Evolutionary conservation across 768 basidiomycete genomes (phyloP).

Genomic region (Mycena epipterygia): DNA sequence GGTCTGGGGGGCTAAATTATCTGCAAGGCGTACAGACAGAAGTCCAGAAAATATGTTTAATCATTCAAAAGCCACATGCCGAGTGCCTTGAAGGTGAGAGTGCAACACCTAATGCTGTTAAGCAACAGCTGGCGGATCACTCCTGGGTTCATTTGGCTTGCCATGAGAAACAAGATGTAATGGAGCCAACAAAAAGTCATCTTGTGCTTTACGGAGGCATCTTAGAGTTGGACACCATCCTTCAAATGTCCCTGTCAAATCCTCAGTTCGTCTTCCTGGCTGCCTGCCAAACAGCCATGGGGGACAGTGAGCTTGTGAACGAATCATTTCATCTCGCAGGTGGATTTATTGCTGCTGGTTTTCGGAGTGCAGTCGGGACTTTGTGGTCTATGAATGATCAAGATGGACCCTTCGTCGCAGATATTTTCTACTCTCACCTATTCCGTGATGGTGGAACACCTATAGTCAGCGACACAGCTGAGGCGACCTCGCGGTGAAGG

Average conservation of each 20-base stretch:
- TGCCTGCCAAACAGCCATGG: slow-evolving; percentile 13
- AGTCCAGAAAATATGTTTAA: not conserved
- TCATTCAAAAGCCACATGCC: not conserved
- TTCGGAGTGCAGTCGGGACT: too few relatives aligned
- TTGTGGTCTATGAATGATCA: too few relatives aligned
- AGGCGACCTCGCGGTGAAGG: too few relatives aligned
- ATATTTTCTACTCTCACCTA: too few relatives aligned
- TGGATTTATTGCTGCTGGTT: too few relatives aligned
- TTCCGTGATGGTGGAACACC: too few relatives aligned
- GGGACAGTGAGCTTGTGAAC: not conserved
- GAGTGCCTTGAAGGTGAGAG: not conserved
- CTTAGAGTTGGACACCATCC: slow-evolving; percentile 6
- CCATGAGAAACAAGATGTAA: slow-evolving; percentile 5
- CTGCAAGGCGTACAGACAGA: not conserved
- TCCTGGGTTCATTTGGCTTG: slow-evolving; percentile 17
- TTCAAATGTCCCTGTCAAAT: slow-evolving; percentile 4
- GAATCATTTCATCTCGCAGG: too few relatives aligned
- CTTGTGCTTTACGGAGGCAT: slow-evolving; percentile 2
- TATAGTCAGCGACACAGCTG: too few relatives aligned
- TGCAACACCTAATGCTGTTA: slow-evolving; percentile 1
- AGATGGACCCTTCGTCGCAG: too few relatives aligned
- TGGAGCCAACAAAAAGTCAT: not conserved
- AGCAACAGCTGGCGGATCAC: not conserved
- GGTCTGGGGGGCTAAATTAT: not conserved
- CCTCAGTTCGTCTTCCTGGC: slow-evolving; percentile 12